Evolutionary conservation across 768 basidiomycete genomes (phyloP), one percentile per base, ranked within the genome.

Genomic region (Hemileccinum rubropunctum): DNA sequence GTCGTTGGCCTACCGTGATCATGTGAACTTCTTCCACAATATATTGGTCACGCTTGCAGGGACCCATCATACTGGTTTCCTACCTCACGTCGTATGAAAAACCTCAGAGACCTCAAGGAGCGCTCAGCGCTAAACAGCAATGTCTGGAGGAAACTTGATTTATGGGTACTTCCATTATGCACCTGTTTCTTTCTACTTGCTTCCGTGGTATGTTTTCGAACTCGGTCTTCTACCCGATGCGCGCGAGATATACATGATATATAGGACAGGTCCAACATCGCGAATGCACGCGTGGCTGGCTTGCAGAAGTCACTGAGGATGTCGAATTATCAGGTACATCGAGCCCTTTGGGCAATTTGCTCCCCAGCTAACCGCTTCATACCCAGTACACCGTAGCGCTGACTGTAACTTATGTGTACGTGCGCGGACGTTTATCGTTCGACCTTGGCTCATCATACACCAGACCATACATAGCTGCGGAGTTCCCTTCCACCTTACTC

Each of bases 261-360:
- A 10, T 32, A 69, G 80, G 48, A 79, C 30, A 53, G 50, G 38
- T 63, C 58, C 15, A 83, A 82, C 56, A 73, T 84, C 30, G 78
- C 72, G 14, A 85, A 85, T 57, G 83, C 83, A 20, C 73, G 76
- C 14, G 73, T 84, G 2, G 84, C 80, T 11, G 83, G 83, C 6
- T 62, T 86, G 51, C 79, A 83, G 58, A 74, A 63, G 17, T 74
- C 80, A 41, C 60, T 86, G 41, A 67, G 15, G 3, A 56, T 68
- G 35, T 55, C 64, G 6, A 60, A 65, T 36, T 61, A 69, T 37
- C 58, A 68, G 51, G 66, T 63, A 38, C 12, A 32, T 40, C n/a
- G 13, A 41, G 17, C 6, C n/a, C 10, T 39, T 21, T 39, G n/a
- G 3, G 15, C 7, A 11, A 12, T 36, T 11, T 17, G 6, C 8